Base-by-base conservation (phyloP, 2,329 filamentous ascomycete genomes). In the Trichoderma endophyticum region DNA sequence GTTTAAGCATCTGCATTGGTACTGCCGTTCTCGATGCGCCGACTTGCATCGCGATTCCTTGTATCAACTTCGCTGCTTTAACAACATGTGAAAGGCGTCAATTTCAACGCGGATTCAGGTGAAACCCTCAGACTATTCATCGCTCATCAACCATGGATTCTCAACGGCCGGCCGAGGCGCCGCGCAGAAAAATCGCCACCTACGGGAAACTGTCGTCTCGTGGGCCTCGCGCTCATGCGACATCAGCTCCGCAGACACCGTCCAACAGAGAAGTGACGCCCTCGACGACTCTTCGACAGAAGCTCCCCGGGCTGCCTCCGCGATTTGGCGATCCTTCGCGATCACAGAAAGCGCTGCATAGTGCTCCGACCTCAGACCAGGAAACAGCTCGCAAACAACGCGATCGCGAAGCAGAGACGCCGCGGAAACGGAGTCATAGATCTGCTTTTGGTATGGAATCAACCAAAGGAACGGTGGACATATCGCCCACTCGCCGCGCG, bases 191-290 rank as follows among this genome's bases (percentile, higher is more conserved):
- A 26, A 34, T 69, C 26, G 39, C 67, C 26, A 70, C 67, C 14
- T 70, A 70, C 57, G 67, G 67, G 21, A 70, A 62, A 32, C 56
- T 69, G 21, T 32, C 67, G 12, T 70, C 67, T 62, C 67, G 67
- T 18, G 39, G 59, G 12, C 67, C 28, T 32, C 67, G 39, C 39
- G 28, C 56, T 18, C 30, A 51, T 51, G 26, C 66, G 28, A 51
- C 67, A 15, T 70, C 67, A 24, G 26, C 48, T 70, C 28, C 39
- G 21, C 67, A 61, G 34, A 26, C 24, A 28, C 43, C 57, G 39
- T 36, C 57, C 14, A 70, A 34, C 48, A 54, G 48, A n/a, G 67
- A 54, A 28, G 30, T n/a, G 28, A 21, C 57, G 7, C 30, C 67
- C 6, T 48, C 39, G 3, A 15, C 67, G 56, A 18, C 39, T 48